Evolutionary conservation across 192 early-diverging fungal species (phyloP), one percentile per base, ranked within the genome.

Genomic region (Umbelopsis sp.): DNA sequence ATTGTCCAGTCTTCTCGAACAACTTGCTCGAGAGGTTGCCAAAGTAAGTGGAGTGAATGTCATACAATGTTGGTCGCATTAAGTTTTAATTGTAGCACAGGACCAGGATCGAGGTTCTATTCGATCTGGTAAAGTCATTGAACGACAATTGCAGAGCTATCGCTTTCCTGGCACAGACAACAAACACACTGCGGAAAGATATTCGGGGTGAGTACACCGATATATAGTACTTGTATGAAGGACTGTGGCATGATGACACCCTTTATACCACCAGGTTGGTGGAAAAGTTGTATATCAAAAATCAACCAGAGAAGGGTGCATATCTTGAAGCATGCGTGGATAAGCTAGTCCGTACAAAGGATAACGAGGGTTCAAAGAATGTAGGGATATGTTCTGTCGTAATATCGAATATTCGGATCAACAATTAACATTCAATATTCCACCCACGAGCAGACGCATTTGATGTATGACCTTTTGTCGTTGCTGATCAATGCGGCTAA

Each of bases 121-220:
- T 11, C 56, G 31, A 62, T 32, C 25, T 4, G 17, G 56, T 4
- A 62, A 62, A 32, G 26, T 16, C 25, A 34, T 62, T 34, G 56
- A 62, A 32, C 56, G 31, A 2, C 8, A 29, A 22, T 17, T 62
- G 56, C 31, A 29, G 20, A 62, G 12, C 6, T 34, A 20, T 29
- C 56, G 17, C 3, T 62, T 62, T 62, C 56, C 56, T 31, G 31
- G 56, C 31, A 62, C 56, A n/a, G 31, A 32, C 31, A 62, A 62
- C 31, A 32, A n/a, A 29, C 26, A 62, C 14, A 31, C 26, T 4
- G 14, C 26, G 11, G 56, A 62, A n/a, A 62, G 56, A 62, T 62
- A 62, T 6, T 29, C 56, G 10, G 56, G 56, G 56, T 62, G 26
- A 34, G 20, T 20, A 14, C 14, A 6, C 17, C 1, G 29, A 53